These are phyloP conservation scores for Ogataea pini DNA, from an alignment of 805 yeast genomes.

Conservation along the genomic window DNA sequence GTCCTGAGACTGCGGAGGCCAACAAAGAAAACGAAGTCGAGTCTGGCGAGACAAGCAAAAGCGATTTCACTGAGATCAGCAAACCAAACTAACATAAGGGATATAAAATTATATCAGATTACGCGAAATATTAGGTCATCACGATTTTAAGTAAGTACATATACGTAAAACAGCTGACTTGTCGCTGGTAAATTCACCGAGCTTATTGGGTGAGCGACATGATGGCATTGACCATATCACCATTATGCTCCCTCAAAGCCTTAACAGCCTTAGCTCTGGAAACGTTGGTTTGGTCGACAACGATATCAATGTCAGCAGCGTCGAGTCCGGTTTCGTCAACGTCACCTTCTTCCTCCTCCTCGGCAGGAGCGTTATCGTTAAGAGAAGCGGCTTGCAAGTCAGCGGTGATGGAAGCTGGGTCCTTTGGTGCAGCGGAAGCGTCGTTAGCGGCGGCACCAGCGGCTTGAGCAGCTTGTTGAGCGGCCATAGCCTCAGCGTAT, in stretches of 20 bases:
- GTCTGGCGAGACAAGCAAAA: slow-evolving; percentile 8
- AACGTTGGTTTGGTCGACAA: slow-evolving; percentile 88
- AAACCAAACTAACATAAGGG: not conserved
- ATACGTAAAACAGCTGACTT: slow-evolving; percentile 4
- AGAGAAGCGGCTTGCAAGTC: slow-evolving; percentile 68
- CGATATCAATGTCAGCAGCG: slow-evolving; percentile 78
- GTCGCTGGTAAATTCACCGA: not conserved
- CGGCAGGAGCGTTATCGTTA: slow-evolving; percentile 41
- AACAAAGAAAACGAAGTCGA: slow-evolving; percentile 3
- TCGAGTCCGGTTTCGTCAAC: slow-evolving; percentile 86
- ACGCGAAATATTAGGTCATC: slow-evolving; percentile 6
- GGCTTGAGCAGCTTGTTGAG: slow-evolving; percentile 61
- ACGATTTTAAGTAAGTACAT: not conserved
- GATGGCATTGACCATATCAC: slow-evolving; percentile 95
- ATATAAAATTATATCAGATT: not conserved
- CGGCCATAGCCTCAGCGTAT: slow-evolving; percentile 80
- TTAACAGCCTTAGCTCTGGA: slow-evolving; percentile 88
- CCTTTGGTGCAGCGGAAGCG: slow-evolving; percentile 46
- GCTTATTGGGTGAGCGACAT: slow-evolving; percentile 59
- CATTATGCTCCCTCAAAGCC: slow-evolving; percentile 84
- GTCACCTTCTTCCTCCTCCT: slow-evolving; percentile 60
- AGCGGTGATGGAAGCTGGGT: slow-evolving; percentile 79
- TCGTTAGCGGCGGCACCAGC: slow-evolving; percentile 43
- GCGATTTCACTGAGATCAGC: slow-evolving; percentile 11
- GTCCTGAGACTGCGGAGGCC: slow-evolving; percentile 14